A percentile compares a stretch with the other conserved stretches of the same genome.
Evolutionary conservation across 78 protist genomes (phyloP).

Genomic region (Dictyostelium intermedium): DNA sequence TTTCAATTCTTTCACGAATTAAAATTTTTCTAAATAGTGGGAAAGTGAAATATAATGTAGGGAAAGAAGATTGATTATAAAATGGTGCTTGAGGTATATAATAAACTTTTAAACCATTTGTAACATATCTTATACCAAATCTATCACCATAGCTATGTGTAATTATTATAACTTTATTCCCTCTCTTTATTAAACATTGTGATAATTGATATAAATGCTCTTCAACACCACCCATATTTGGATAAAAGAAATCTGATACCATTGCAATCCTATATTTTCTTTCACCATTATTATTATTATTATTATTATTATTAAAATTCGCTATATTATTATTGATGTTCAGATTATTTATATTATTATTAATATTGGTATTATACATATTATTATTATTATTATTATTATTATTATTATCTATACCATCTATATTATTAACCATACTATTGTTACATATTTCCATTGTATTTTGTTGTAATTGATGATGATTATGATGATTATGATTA

Average conservation of each 20-base stretch:
- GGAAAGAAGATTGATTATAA: slow-evolving; percentile 82
- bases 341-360: background rate
- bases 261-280: slow-evolving; percentile 84
- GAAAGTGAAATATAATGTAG: slow-evolving; percentile 84
- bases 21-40: slow-evolving; percentile 92
- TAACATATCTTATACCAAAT: slow-evolving; percentile 92
- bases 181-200: slow-evolving; percentile 88
- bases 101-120: slow-evolving; percentile 95
- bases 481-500: too few relatives aligned
- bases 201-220: slow-evolving; percentile 93
- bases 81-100: slow-evolving; percentile 88
- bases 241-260: slow-evolving; percentile 98
- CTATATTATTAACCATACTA: background rate
- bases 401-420: background rate
- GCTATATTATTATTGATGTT: background rate
- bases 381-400: background rate
- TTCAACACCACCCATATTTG: slow-evolving; percentile 98
- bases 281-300: background rate
- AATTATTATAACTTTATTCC: slow-evolving; percentile 92
- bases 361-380: background rate
- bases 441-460: background rate
- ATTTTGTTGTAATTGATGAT: background rate
- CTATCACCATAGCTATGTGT: slow-evolving; percentile 94
- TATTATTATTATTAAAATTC: background rate
- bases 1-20: slow-evolving; percentile 89